These are phyloP conservation scores for Gaertneriomyces semiglobifer DNA, from an alignment of 192 early-diverging fungal genomes.

Conservation along the genomic window DNA sequence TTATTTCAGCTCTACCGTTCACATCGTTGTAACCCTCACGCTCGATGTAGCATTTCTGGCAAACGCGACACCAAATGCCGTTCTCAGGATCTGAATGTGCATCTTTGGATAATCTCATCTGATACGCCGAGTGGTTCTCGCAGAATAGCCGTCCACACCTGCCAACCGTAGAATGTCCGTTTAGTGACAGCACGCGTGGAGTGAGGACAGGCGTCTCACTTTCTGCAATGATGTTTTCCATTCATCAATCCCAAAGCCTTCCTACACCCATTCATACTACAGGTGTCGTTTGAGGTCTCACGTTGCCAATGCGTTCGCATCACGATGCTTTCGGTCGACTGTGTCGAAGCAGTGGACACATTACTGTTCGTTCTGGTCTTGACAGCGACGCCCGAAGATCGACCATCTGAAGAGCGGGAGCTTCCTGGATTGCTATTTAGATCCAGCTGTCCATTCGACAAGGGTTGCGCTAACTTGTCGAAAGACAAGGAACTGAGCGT, in stretches of 20 bases:
- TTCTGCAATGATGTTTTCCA: constrained; percentile 51
- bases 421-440: constrained; percentile 21
- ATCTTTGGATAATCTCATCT: constrained; percentile 41
- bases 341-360: constrained; percentile 5
- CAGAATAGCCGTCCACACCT: constrained; percentile 50
- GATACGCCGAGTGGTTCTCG: constrained; percentile 41
- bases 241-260: constrained; percentile 36
- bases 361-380: background rate
- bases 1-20: constrained; percentile 15
- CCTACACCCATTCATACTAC: constrained; percentile 28
- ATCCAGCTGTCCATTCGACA: constrained; percentile 23
- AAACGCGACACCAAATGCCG: constrained; percentile 50
- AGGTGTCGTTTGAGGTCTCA: constrained; percentile 28
- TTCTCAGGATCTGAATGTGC: constrained; percentile 42
- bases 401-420: background rate
- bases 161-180: background rate
- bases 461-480: constrained; percentile 14
- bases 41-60: constrained; percentile 38
- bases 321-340: constrained; percentile 21
- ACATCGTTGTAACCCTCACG: constrained; percentile 38
- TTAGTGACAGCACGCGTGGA: no score
- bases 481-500: constrained; percentile 20
- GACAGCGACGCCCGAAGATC: background rate
- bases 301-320: constrained; percentile 41
- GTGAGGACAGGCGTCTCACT: constrained; percentile 10